phyloP scores from a whole-genome alignment of 352 stramenopile genomes.

The Globisporangium sylvaticum region DNA sequence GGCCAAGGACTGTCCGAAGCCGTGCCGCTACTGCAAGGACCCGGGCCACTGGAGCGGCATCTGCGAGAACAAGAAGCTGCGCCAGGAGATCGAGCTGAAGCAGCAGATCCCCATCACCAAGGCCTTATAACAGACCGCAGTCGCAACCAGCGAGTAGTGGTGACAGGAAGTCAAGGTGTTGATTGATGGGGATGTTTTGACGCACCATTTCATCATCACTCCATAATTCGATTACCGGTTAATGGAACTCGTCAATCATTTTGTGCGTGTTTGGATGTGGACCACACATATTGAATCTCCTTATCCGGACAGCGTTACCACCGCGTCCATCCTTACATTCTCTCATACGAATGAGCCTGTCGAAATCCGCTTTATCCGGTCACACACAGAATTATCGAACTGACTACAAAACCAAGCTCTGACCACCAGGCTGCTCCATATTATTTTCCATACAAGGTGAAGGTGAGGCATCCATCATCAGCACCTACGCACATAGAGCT shows the following conservation, averaged over 20 bases:
- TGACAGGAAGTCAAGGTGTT: too few species aligned
- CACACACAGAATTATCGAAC: not conserved
- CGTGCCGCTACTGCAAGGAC: conserved; percentile 81
- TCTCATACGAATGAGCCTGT: not conserved
- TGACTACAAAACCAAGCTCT: not conserved
- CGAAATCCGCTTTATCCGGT: not conserved
- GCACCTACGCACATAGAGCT: not conserved
- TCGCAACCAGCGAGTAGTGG: too few species aligned
- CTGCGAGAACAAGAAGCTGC: conserved; percentile 62
- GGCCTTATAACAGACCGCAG: conserved; percentile 32
- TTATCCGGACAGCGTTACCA: not conserved
- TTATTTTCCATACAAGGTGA: not conserved
- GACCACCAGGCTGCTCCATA: not conserved
- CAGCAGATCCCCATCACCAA: conserved; percentile 56
- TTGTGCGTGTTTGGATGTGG: not conserved
- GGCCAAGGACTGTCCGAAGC: conserved; percentile 64
- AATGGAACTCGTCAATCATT: not conserved
- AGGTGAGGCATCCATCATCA: not conserved
- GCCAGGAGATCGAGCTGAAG: conserved; percentile 43
- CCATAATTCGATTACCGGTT: not conserved
- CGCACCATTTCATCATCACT: not conserved
- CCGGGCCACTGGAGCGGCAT: conserved; percentile 67
- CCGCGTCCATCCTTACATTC: not conserved
- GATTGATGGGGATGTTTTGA: too few species aligned
- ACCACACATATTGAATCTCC: not conserved